Percentiles rank a stretch among this genome's conserved stretches.
phyloP scores from a whole-genome alignment of 441 rosid species.

The Croton laevigatus region DNA sequence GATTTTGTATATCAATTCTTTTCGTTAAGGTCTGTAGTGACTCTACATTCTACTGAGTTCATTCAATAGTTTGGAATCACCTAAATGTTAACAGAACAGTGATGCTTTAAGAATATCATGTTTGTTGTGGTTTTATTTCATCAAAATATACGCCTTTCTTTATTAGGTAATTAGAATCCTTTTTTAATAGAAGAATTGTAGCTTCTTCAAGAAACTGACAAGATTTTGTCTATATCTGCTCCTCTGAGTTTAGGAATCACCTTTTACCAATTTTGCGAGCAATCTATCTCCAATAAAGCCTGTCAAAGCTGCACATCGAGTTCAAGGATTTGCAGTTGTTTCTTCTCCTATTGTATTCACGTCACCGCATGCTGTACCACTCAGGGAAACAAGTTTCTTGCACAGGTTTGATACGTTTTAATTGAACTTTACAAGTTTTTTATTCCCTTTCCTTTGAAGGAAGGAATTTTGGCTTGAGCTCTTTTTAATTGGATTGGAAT shows the following conservation, averaged over 20 bases:
- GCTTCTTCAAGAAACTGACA: neutral
- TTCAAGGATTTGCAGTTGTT: slow-evolving; percentile 40
- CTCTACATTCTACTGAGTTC: neutral
- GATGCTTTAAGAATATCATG: neutral
- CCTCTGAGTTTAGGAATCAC: slow-evolving; percentile 45
- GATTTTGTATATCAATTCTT: neutral
- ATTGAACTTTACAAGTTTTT: slow-evolving; percentile 2
- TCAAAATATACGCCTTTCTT: neutral
- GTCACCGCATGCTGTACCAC: slow-evolving; percentile 35
- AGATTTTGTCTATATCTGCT: slow-evolving; percentile 5
- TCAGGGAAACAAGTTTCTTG: slow-evolving; percentile 26
- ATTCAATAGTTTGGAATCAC: neutral
- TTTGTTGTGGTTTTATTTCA: neutral
- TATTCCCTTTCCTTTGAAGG: neutral
- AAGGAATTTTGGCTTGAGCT: slow-evolving; percentile 2
- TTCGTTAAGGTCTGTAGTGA: neutral
- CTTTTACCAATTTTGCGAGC: slow-evolving; percentile 41
- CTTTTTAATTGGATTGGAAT: slow-evolving; percentile 7
- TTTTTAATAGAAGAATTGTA: neutral
- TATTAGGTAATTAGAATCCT: neutral
- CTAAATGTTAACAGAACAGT: neutral
- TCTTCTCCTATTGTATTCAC: slow-evolving; percentile 55
- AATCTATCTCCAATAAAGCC: slow-evolving; percentile 48
- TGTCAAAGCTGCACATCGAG: slow-evolving; percentile 29
- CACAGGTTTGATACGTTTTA: slow-evolving; percentile 35